Evolutionary conservation across 768 basidiomycete species (phyloP), one percentile per base, ranked within the genome.

Genomic region (Suillus variegatus): DNA sequence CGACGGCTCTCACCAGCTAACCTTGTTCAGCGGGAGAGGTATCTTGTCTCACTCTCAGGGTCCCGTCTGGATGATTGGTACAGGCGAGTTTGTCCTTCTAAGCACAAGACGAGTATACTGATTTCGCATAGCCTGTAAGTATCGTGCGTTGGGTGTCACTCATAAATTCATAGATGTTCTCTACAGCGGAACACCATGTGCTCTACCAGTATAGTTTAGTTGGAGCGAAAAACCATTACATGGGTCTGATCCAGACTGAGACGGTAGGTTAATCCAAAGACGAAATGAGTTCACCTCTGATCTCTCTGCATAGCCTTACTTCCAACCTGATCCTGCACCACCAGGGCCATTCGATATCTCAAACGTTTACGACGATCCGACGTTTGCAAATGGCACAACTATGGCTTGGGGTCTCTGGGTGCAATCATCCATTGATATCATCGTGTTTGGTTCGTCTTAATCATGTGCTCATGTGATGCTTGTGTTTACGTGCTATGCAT

Each of bases 1-100:
- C 16, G 91, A 93, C 64, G 79, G 78, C 22, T 71, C 78, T 56
- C 80, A 81, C 8, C 84, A 87, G 70, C 74, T 87, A 56, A 80
- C 84, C 2, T 67, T 90, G 16, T 92, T 71, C 69, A 84, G 83
- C 38, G 92, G 88, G 1, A 84, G 91, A 35, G 91, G 91, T 6
- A 85, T 92, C 40, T 78, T 91, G 16, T 89, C 88, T 0, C 85
- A 92, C 71, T 89, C 88, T 16, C 78, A 80, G n/a, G 91, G 91
- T 1, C 91, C 91, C 0, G 88, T 91, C 38, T 92, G 90, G 91
- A 70, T 93, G 76, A 85, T 92, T 69, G 92, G 91, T 28, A 92
- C 82, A 35, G 69, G 74, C 81, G 65, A 44, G 84, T 72, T 28
- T 65, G 61, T 55, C 20, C 9, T 6, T 36, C 32, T n/a, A 13